Evolutionary conservation across 2,329 filamentous ascomycete genomes (phyloP).

Genomic region (Pseudocercospora eumusae): DNA sequence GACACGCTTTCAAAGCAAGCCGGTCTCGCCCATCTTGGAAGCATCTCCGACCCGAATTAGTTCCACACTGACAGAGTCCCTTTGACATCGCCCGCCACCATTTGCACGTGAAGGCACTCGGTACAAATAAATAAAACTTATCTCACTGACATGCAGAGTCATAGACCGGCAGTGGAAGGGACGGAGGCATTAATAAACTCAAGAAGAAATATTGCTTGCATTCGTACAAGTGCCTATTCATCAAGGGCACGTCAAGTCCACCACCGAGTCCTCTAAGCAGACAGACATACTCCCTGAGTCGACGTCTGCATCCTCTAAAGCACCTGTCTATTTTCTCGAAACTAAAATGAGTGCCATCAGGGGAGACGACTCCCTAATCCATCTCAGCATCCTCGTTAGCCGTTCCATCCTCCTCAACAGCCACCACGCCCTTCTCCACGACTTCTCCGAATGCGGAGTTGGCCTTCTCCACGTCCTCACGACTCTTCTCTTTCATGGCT

Average conservation of each 20-base stretch:
- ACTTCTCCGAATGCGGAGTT: slow-evolving; percentile 39
- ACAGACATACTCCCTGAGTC: not conserved
- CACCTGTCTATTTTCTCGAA: not conserved
- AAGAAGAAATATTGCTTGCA: not conserved
- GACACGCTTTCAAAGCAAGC: slow-evolving; percentile 2
- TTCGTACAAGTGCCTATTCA: not conserved
- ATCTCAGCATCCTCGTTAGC: slow-evolving; percentile 32
- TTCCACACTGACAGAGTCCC: not conserved
- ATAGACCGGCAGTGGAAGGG: not conserved
- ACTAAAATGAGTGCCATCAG: not conserved
- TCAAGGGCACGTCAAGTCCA: not conserved
- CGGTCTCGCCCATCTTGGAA: slow-evolving; percentile 2
- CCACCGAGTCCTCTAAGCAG: not conserved
- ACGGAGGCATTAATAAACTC: too few relatives aligned
- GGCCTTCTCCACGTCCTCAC: slow-evolving; percentile 49
- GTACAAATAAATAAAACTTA: too few relatives aligned
- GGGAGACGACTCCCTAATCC: slow-evolving; percentile 13
- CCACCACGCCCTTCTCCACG: slow-evolving; percentile 25
- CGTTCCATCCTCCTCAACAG: slow-evolving; percentile 19
- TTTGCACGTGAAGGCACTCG: not conserved
- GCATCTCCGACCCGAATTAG: not conserved
- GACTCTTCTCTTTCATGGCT: slow-evolving; percentile 50
- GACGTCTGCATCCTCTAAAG: not conserved
- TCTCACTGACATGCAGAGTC: not conserved
- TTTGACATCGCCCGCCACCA: not conserved